phyloP scores from a whole-genome alignment of 1,139 yeast genomes.

The Saccharomyces hybrid region DNA sequence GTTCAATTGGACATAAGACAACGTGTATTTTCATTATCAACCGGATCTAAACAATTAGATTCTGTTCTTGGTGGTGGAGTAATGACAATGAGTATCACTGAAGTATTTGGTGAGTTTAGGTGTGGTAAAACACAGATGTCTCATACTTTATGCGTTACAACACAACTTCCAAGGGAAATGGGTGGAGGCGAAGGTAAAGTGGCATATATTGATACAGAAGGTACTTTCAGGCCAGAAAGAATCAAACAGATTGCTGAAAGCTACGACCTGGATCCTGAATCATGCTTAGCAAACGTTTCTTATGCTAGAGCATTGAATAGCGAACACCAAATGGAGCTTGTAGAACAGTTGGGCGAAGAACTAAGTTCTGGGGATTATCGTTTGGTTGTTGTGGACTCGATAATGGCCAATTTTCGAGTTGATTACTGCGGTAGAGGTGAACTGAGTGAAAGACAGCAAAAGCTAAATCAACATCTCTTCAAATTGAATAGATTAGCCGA shows the following conservation, averaged over 20 bases:
- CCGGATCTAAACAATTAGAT: conserved; percentile 50
- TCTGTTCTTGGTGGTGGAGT: conserved; percentile 52
- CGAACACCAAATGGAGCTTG: conserved; percentile 53
- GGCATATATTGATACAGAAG: conserved; percentile 55
- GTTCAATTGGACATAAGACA: conserved; percentile 44
- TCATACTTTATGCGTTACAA: conserved; percentile 52
- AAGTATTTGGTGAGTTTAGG: conserved; percentile 57
- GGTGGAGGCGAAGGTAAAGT: conserved; percentile 62
- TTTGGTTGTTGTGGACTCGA: conserved; percentile 46
- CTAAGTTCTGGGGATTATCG: conserved; percentile 45
- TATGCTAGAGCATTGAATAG: conserved; percentile 55
- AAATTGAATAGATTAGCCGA: conserved; percentile 48
- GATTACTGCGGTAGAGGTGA: conserved; percentile 57
- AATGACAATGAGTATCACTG: conserved; percentile 55
- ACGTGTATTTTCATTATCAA: conserved; percentile 42
- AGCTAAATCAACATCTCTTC: conserved; percentile 50
- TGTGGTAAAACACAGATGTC: conserved; percentile 58
- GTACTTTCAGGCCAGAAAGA: conserved; percentile 53
- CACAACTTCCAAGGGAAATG: conserved; percentile 47
- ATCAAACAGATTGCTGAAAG: conserved; percentile 48
- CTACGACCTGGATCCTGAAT: conserved; percentile 47
- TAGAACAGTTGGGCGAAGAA: conserved; percentile 45
- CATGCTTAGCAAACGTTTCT: conserved; percentile 46
- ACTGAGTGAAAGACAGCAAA: conserved; percentile 53
- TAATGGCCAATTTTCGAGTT: conserved; percentile 57